phyloP scores from a whole-genome alignment of 257 asterid genomes.

The Solanum neorickii region DNA sequence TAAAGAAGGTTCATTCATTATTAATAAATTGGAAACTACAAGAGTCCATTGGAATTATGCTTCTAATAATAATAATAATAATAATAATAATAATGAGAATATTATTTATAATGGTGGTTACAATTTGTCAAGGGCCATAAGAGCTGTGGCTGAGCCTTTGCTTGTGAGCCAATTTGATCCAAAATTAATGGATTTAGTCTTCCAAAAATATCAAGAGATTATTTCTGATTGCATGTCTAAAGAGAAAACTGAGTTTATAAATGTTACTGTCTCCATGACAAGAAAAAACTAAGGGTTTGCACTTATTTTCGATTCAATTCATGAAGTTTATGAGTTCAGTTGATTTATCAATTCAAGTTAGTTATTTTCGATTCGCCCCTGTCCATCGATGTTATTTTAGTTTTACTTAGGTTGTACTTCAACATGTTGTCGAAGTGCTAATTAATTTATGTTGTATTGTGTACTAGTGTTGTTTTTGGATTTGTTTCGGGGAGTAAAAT shows the following conservation, averaged over 20 bases:
- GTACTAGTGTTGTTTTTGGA: not conserved
- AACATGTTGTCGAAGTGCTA: not conserved
- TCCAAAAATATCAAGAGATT: slow-evolving; percentile 16
- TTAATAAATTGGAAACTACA: slow-evolving; percentile 25
- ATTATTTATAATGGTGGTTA: slow-evolving; percentile 19
- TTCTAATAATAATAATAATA: not conserved
- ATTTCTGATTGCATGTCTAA: slow-evolving; percentile 6
- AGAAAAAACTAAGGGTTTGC: not conserved
- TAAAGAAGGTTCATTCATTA: slow-evolving; percentile 41
- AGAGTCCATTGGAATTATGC: slow-evolving; percentile 33
- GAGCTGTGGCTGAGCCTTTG: slow-evolving; percentile 65
- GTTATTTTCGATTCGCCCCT: not conserved
- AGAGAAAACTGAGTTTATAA: slow-evolving; percentile 3
- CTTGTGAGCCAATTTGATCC: slow-evolving; percentile 42
- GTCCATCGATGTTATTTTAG: fast-evolving
- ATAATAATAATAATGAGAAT: not conserved
- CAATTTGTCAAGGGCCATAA: slow-evolving; percentile 35
- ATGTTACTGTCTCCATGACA: not conserved
- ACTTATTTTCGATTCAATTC: too few species aligned
- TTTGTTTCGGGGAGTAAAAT: not conserved
- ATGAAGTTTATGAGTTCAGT: not conserved
- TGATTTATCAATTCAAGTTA: not conserved
- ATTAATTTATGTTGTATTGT: not conserved
- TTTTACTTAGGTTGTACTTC: not conserved
- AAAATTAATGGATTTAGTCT: slow-evolving; percentile 25